Evolutionary conservation across 495 filamentous ascomycete genomes (phyloP), one percentile per base, ranked within the genome.

Genomic region (Echria macrotheca): DNA sequence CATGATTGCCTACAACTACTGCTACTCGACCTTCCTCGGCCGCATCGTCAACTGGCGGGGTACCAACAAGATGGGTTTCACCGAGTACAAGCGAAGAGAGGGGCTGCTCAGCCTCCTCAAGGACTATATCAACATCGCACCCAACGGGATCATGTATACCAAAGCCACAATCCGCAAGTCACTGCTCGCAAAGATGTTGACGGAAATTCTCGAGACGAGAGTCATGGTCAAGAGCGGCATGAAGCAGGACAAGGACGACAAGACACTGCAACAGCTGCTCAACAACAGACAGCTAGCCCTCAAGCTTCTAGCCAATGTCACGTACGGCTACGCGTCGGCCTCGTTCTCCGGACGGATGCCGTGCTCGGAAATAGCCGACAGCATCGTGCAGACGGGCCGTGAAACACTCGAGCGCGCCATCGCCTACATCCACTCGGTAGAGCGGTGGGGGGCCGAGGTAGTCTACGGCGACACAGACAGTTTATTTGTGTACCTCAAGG

Each of bases 1-100:
- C 39, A 97, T 98, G 90, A 96, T 98, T 56, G 93, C 93, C 0
- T 96, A 98, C 68, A 98, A 98, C 62, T 96, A 96, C 68, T 98
- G 93, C 70, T 98, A 98, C 65, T 97, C 93, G 0, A 98, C 93
- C 0, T 98, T 89, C 54, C 78, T 98, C 6, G 93, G 93, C 2
- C 81, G 93, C 39, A 80, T 91, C 24, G 77, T 82, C 18, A 78
- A 77, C 56, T 96, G 91, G 93, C 79, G 88, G 21, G 90, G 90
- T 12, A 81, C 80, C 39, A 91, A 93, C 68, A 98, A 98, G 68
- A 87, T 98, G 84, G 93, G 93, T 0, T 95, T 98, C 57, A 76
- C 79, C 31, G 83, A 96, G 47, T 96, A 91, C 68, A 69, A 82
- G 47, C 77, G 94, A 47, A 74, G 86, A 54, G 76, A 82, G 10